phyloP scores from a whole-genome alignment of 2,329 filamentous ascomycete genomes.

The Cyclaneusma minus region DNA sequence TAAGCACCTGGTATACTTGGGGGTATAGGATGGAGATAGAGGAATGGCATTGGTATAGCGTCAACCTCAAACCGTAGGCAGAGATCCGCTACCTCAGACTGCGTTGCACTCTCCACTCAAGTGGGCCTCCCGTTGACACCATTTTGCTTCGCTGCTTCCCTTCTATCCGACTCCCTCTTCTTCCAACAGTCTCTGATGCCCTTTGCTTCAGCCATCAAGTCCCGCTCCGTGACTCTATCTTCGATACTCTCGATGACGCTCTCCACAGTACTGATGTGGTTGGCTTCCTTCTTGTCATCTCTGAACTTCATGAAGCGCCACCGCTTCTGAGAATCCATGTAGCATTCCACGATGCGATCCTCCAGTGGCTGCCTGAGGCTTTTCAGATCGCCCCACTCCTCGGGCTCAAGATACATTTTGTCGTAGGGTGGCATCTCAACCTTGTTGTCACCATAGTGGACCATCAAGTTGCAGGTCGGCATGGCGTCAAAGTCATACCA shows the following conservation, averaged over 20 bases:
- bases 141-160: no score
- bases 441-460: conserved; percentile 45
- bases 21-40: no score
- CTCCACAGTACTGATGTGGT: conserved; percentile 70
- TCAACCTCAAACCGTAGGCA: no score
- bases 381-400: conserved; percentile 79
- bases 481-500: conserved; percentile 68
- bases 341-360: conserved; percentile 81
- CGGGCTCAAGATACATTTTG: conserved; percentile 50
- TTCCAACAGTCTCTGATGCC: conserved; percentile 76
- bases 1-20: no score
- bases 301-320: conserved; percentile 86
- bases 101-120: no score
- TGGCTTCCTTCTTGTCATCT: conserved; percentile 84
- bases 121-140: no score
- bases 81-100: no score
- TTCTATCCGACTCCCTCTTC: conserved; percentile 12
- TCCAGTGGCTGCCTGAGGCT: conserved; percentile 58
- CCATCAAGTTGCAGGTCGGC: conserved; percentile 58
- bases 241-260: conserved; percentile 84
- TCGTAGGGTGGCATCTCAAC: conserved; percentile 37
- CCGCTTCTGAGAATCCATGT: conserved; percentile 53
- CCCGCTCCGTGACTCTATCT: conserved; percentile 69
- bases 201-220: conserved; percentile 54
- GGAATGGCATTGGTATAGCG: no score